phyloP scores from a whole-genome alignment of 2,329 filamentous ascomycete species.

The Alternaria postmessia region DNA sequence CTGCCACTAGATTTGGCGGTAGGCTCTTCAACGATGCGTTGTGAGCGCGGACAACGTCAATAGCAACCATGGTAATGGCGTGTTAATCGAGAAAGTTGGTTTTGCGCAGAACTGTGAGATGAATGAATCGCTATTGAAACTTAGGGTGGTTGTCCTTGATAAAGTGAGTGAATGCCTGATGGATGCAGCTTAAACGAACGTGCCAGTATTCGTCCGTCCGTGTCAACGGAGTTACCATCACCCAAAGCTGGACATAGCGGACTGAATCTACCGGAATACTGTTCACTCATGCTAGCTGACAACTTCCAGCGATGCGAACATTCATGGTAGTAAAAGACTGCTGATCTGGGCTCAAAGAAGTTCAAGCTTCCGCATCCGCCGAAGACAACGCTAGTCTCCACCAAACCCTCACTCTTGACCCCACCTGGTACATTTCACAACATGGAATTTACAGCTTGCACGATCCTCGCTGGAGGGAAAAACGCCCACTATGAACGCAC shows the following conservation, averaged over 20 bases:
- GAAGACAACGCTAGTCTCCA: conserved; percentile 24
- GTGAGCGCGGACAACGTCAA: conserved; percentile 34
- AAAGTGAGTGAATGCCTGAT: not conserved
- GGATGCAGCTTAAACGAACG: not conserved
- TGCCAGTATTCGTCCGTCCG: not conserved
- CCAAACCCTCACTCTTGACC: conserved; percentile 18
- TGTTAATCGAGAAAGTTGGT: not conserved
- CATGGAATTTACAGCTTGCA: conserved; percentile 11
- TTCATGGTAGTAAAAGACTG: not conserved
- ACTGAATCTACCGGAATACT: not conserved
- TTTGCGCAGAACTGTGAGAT: not conserved
- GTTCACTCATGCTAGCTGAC: not conserved
- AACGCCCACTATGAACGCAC: conserved; percentile 22
- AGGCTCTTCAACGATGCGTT: conserved; percentile 37
- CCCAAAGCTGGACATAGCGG: not conserved
- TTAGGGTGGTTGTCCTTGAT: not conserved
- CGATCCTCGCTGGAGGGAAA: not conserved
- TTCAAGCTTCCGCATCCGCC: conserved; percentile 30
- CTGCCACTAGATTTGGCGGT: conserved; percentile 36
- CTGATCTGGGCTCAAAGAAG: conserved; percentile 14
- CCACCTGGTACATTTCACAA: conserved; percentile 12
- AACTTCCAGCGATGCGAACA: not conserved
- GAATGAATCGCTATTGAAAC: not conserved
- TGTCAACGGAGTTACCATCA: not conserved
- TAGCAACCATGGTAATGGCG: conserved; percentile 29